Conservation (phyloP, 495 filamentous ascomycete species). For the Xylaria acuta region DNA sequence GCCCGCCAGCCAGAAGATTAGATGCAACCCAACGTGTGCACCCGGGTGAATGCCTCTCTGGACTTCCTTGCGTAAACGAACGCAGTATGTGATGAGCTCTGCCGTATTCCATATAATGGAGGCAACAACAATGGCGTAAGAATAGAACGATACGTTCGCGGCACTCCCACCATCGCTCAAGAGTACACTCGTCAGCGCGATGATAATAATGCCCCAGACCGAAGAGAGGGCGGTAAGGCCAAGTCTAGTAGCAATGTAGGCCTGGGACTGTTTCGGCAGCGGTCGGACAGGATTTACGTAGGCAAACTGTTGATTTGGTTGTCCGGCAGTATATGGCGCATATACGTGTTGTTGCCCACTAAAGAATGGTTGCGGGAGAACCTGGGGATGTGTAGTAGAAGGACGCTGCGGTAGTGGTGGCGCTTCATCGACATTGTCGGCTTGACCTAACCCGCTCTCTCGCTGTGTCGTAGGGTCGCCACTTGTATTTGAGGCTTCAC, state of each 20-base stretch:
- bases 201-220: slow-evolving; percentile 36
- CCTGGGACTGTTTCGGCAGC: slow-evolving; percentile 30
- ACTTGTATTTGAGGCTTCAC: neutral
- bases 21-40: slow-evolving; percentile 46
- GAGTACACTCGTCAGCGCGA: slow-evolving; percentile 36
- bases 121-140: slow-evolving; percentile 34
- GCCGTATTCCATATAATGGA: slow-evolving; percentile 45
- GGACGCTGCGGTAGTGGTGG: slow-evolving; percentile 15
- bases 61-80: slow-evolving; percentile 31
- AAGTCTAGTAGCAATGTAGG: slow-evolving; percentile 39
- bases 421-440: neutral
- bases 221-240: slow-evolving; percentile 37
- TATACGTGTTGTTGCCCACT: slow-evolving; percentile 26
- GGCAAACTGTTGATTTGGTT: slow-evolving; percentile 28
- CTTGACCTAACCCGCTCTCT: neutral
- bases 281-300: slow-evolving; percentile 29
- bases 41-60: slow-evolving; percentile 45
- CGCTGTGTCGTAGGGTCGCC: neutral
- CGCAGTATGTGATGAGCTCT: slow-evolving; percentile 43
- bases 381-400: slow-evolving; percentile 10
- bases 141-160: slow-evolving; percentile 18
- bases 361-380: slow-evolving; percentile 21
- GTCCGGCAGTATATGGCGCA: slow-evolving; percentile 29
- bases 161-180: slow-evolving; percentile 4
- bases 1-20: slow-evolving; percentile 44